Conservation (phyloP, 2,329 filamentous ascomycete genomes). For the Aspergillus costaricaensis region DNA sequence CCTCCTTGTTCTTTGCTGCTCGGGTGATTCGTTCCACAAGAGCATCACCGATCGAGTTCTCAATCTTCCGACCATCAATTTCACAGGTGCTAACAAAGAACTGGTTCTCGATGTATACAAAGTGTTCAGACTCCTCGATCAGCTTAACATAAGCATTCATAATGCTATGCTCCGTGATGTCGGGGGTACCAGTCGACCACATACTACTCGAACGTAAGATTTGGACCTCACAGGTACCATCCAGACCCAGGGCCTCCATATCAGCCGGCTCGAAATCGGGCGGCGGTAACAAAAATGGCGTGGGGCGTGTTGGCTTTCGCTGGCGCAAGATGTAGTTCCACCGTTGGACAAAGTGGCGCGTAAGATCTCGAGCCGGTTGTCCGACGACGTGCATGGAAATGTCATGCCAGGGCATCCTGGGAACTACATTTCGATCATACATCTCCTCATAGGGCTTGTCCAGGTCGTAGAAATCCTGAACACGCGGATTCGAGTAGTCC, state of each 20-base stretch:
- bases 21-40: conserved; percentile 87
- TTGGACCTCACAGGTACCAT: conserved; percentile 94
- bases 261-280: conserved; percentile 88
- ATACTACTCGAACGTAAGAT: conserved; percentile 86
- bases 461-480: conserved; percentile 91
- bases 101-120: conserved; percentile 98
- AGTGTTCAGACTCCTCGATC: conserved; percentile 93
- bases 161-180: conserved; percentile 88
- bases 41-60: conserved; percentile 92
- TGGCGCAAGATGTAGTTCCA: conserved; percentile 97
- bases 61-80: conserved; percentile 81
- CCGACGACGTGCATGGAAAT: conserved; percentile 97
- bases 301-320: conserved; percentile 87
- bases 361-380: conserved; percentile 90
- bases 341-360: conserved; percentile 92
- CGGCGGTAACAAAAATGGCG: conserved; percentile 88
- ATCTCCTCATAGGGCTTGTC: conserved; percentile 97
- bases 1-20: conserved; percentile 78
- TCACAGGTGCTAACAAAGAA: conserved; percentile 96
- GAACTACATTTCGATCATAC: conserved; percentile 87
- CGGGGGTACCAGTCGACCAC: conserved; percentile 86
- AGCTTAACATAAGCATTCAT: conserved; percentile 93
- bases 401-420: conserved; percentile 98
- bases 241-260: conserved; percentile 81
- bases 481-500: conserved; percentile 94